These are phyloP conservation scores for Aspergillus latus DNA, from an alignment of 2,329 filamentous ascomycete genomes.

Conservation along the genomic window DNA sequence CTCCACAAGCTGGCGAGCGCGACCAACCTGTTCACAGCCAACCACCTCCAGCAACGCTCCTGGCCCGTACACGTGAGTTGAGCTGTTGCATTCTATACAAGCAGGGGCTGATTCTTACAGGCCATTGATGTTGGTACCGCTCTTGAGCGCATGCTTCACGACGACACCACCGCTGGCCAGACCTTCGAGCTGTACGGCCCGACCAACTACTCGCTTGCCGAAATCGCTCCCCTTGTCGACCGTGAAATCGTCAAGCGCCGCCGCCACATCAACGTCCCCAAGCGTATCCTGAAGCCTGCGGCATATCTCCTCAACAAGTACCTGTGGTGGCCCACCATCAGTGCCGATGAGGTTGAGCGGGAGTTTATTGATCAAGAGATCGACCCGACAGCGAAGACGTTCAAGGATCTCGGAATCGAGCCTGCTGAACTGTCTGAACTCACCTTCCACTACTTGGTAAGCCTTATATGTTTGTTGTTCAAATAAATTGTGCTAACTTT, in stretches of 20 bases:
- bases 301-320: conserved; percentile 73
- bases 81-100: not conserved
- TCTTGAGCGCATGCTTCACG: conserved; percentile 84
- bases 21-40: conserved; percentile 81
- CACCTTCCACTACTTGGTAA: conserved; percentile 91
- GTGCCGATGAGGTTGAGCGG: conserved; percentile 81
- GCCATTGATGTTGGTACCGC: conserved; percentile 87
- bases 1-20: conserved; percentile 79
- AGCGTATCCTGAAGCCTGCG: conserved; percentile 71
- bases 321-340: conserved; percentile 86
- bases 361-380: conserved; percentile 93
- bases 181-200: conserved; percentile 95
- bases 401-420: conserved; percentile 88
- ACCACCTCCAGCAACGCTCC: conserved; percentile 89
- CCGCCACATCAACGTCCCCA: conserved; percentile 88
- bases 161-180: conserved; percentile 84
- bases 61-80: conserved; percentile 79
- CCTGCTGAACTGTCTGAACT: conserved; percentile 81
- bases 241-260: conserved; percentile 88
- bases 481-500: conserved; percentile 16
- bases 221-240: conserved; percentile 86
- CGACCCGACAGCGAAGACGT: conserved; percentile 88
- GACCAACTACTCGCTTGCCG: conserved; percentile 82
- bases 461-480: conserved; percentile 32
- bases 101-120: conserved; percentile 44